phyloP scores from a whole-genome alignment of 1,284 basidiomycete species.

The Neolentinus lepideus region DNA sequence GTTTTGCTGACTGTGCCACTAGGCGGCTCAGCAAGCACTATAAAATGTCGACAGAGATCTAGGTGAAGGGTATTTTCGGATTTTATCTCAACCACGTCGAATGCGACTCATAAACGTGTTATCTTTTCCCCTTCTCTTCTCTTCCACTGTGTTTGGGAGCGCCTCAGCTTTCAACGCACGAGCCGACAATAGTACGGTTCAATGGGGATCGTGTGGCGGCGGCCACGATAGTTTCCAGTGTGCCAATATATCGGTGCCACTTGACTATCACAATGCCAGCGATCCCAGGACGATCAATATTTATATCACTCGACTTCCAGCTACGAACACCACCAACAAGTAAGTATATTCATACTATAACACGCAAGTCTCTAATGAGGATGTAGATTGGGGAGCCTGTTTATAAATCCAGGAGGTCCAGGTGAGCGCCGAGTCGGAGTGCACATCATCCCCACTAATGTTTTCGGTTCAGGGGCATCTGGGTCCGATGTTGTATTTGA shows the following conservation, averaged over 20 bases:
- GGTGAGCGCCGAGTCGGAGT: neutral
- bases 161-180: neutral
- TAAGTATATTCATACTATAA: neutral
- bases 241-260: neutral
- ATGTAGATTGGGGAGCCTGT: neutral
- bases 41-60: no score
- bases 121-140: no score
- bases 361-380: neutral
- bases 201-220: neutral
- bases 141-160: no score
- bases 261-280: neutral
- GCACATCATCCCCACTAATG: no score
- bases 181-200: neutral
- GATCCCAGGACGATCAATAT: neutral
- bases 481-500: neutral
- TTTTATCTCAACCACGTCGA: no score
- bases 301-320: neutral
- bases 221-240: conserved; percentile 1
- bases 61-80: no score
- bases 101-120: no score
- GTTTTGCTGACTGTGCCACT: no score
- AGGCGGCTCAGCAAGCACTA: no score
- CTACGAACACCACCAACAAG: neutral
- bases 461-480: neutral
- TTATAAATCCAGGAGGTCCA: conserved; percentile 3